A percentile compares a stretch with the other conserved stretches of the same genome.
phyloP scores from a whole-genome alignment of 2,329 filamentous ascomycete genomes.

The Verticillium klebahnii region DNA sequence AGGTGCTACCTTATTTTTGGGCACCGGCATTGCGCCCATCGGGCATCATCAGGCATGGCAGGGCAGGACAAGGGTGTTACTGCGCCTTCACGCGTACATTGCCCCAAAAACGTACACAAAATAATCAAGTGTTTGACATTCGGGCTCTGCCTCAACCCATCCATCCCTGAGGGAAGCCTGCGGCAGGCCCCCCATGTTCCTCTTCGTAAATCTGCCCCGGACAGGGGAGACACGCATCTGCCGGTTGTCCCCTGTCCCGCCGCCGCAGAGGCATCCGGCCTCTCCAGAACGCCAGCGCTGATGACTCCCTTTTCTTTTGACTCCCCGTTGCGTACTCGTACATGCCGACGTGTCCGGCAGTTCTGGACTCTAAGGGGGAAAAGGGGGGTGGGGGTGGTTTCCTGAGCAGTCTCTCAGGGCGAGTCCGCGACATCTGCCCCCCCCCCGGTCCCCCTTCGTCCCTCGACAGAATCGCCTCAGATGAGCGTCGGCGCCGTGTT shows the following conservation, averaged over 20 bases:
- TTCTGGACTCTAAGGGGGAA: background rate
- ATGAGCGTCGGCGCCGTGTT: conserved; percentile 55
- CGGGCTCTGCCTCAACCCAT: background rate
- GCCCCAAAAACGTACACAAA: background rate
- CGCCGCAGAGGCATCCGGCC: background rate
- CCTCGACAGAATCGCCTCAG: background rate
- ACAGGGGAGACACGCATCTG: background rate
- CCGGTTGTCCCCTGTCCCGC: background rate
- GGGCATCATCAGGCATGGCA: background rate
- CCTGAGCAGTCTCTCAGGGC: too few species aligned
- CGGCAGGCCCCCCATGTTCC: background rate
- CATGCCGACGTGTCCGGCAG: background rate
- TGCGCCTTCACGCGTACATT: background rate
- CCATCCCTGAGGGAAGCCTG: background rate
- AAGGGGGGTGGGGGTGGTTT: too few species aligned
- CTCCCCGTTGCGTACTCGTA: background rate
- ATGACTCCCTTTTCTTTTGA: background rate
- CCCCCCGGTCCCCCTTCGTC: background rate
- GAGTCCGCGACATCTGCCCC: background rate
- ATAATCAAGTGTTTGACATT: background rate
- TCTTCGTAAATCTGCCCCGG: background rate
- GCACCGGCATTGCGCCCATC: background rate
- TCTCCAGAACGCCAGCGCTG: background rate
- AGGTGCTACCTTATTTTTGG: background rate
- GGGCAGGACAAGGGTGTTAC: background rate